Percentiles rank a stretch among this genome's conserved stretches.
Evolutionary conservation across 768 basidiomycete genomes (phyloP).

Genomic region (Strobilomyces dryophilus): DNA sequence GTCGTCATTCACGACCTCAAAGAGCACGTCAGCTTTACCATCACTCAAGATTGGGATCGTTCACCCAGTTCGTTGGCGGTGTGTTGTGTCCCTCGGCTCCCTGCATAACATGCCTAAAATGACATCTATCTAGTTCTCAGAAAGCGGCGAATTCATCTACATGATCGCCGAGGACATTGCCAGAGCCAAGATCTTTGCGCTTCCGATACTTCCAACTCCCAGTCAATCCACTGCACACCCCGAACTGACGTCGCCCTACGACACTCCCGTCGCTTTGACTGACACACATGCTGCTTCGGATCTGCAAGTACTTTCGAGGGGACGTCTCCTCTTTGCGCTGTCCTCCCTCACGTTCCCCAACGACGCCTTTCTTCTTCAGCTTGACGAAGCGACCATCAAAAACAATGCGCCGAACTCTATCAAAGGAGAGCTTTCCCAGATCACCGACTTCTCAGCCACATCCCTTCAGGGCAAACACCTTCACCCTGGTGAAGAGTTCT

Average conservation of each 20-base stretch:
- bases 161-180: slow-evolving; percentile 77
- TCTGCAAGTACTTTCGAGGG: slow-evolving; percentile 55
- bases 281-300: slow-evolving; percentile 52
- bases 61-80: slow-evolving; percentile 42
- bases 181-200: slow-evolving; percentile 64
- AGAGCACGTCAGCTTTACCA: slow-evolving; percentile 61
- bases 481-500: slow-evolving; percentile 71
- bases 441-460: slow-evolving; percentile 63
- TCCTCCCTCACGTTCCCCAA: slow-evolving; percentile 79
- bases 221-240: slow-evolving; percentile 50
- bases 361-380: slow-evolving; percentile 63
- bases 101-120: background rate
- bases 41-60: slow-evolving; percentile 85
- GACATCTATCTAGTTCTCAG: slow-evolving; percentile 55
- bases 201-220: slow-evolving; percentile 65
- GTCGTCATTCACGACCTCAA: slow-evolving; percentile 75
- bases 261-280: slow-evolving; percentile 57
- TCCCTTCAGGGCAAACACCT: slow-evolving; percentile 57
- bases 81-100: background rate
- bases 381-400: slow-evolving; percentile 39
- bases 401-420: slow-evolving; percentile 26
- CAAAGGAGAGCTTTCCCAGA: slow-evolving; percentile 39
- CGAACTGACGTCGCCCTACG: slow-evolving; percentile 36
- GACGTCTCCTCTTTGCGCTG: slow-evolving; percentile 65
- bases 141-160: slow-evolving; percentile 64